Base-by-base conservation (phyloP, 805 yeast genomes). In the Maudiozyma turicensis region DNA sequence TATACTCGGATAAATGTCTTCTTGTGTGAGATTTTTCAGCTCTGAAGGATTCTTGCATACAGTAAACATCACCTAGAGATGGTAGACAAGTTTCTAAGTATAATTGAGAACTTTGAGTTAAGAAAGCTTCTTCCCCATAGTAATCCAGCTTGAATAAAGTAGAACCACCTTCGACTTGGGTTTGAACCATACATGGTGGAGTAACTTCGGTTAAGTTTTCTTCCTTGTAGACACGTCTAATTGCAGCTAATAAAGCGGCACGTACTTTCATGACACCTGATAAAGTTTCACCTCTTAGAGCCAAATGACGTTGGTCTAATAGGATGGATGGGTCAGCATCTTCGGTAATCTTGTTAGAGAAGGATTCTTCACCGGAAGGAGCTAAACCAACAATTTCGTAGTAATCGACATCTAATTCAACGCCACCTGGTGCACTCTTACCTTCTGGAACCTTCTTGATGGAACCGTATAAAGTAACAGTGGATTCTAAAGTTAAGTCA, bases 121-220 rank as follows among this genome's bases (percentile, higher is more conserved):
- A 76, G 71, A 74, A 93, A 9, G 99, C 98, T 67, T 90, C 93
- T 73, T 93, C 95, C 48, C 96, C 98, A 67, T 93, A 93, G 75
- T 95, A 93, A 68, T 86, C 85, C 73, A 93, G 74, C 62, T 83
- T 81, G 76, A 93, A 93, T 64, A 93, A 75, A 14, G 99, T 93
- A 39, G 97, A 86, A 48, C 99, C 99, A 67, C 99, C 99, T 73
- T 93, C 99, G 52, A 93, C 99, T 75, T 93, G 98, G 39, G 96
- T 90, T 73, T 93, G 99, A 49, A 93, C 99, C 98, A 93, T 93
- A 72, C 98, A 90, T 63, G 99, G 99, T 43, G 99, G 97, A 39
- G 98, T 93, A 52, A 95, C 96, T 75, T 93, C 99, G 33, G 80
- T 72, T 47, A 90, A 63, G 34, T 79, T 77, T 71, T 84, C 87